Conservation (phyloP, 1,139 yeast genomes). For the Sugiyamaella paludigena region DNA sequence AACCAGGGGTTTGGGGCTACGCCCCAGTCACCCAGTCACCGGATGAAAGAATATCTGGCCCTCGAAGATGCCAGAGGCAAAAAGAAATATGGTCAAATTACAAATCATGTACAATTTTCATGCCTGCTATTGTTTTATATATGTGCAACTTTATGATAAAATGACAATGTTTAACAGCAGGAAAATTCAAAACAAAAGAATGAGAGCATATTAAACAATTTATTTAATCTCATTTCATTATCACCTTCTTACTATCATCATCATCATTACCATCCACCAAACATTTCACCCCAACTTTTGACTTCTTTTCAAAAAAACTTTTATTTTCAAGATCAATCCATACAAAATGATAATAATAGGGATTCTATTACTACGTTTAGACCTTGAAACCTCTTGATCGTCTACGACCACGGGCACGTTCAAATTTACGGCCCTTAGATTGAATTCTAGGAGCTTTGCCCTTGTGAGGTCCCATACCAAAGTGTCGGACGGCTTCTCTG, state of each 20-base stretch:
- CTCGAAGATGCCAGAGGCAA: constrained; percentile 1
- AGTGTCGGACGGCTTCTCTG: constrained; percentile 99
- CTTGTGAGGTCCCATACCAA: constrained; percentile 99
- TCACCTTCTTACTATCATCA: not conserved
- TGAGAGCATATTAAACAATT: not conserved
- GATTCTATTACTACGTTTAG: constrained; percentile 45
- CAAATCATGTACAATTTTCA: constrained; percentile 12
- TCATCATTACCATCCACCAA: not conserved
- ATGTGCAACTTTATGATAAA: constrained; percentile 9
- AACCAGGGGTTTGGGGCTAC: not conserved
- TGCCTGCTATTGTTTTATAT: constrained; percentile 12
- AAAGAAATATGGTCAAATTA: not conserved
- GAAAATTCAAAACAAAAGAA: constrained; percentile 8
- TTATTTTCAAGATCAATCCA: constrained; percentile 3
- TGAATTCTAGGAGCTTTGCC: constrained; percentile 98
- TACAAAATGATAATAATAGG: not conserved
- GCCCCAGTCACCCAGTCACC: not conserved
- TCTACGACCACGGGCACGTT: constrained; percentile 99
- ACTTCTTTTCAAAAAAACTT: not conserved
- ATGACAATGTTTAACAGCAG: constrained; percentile 11
- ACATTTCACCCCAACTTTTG: not conserved
- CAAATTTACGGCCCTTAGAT: constrained; percentile 99
- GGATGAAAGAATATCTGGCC: too few species aligned
- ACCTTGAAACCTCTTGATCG: constrained; percentile 99
- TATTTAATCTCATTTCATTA: not conserved